A percentile compares a stretch with the other conserved stretches of the same genome.
These are phyloP conservation scores for Trichosporon ovoides DNA, from an alignment of 1,284 basidiomycete species.

Conservation along the genomic window DNA sequence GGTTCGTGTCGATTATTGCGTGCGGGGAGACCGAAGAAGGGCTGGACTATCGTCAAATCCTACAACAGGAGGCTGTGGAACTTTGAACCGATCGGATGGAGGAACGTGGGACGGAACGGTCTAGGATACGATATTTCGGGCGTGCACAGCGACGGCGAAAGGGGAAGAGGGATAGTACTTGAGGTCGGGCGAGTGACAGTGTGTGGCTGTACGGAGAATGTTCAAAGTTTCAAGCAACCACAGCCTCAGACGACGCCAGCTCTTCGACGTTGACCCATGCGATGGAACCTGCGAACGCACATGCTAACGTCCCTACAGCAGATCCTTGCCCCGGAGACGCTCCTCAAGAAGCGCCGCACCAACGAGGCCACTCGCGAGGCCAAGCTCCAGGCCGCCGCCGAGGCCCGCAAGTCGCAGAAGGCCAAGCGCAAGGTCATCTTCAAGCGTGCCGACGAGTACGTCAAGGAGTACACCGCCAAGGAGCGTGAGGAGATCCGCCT, in stretches of 20 bases:
- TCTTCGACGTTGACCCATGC: background rate
- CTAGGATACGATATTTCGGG: background rate
- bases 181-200: background rate
- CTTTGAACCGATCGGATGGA: slow-evolving; percentile 4
- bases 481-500: slow-evolving; percentile 97
- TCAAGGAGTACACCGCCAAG: slow-evolving; percentile 88
- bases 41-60: background rate
- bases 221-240: slow-evolving; percentile 1
- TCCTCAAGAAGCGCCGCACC: slow-evolving; percentile 99
- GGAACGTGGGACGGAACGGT: background rate
- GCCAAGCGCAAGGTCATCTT: slow-evolving; percentile 96
- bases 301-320: slow-evolving; percentile 13
- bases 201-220: background rate
- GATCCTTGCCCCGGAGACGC: slow-evolving; percentile 92
- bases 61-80: background rate
- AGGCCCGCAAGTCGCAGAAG: slow-evolving; percentile 84
- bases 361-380: slow-evolving; percentile 97
- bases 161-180: background rate
- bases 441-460: slow-evolving; percentile 98
- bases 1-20: slow-evolving; percentile 11
- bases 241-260: background rate
- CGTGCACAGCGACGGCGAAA: background rate
- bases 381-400: slow-evolving; percentile 75
- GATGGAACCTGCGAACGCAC: background rate
- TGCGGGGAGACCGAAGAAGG: background rate